Evolutionary conservation across 2,329 filamentous ascomycete genomes (phyloP), one percentile per base, ranked within the genome.

Genomic region (Cladosporium austrohemisphaericum): DNA sequence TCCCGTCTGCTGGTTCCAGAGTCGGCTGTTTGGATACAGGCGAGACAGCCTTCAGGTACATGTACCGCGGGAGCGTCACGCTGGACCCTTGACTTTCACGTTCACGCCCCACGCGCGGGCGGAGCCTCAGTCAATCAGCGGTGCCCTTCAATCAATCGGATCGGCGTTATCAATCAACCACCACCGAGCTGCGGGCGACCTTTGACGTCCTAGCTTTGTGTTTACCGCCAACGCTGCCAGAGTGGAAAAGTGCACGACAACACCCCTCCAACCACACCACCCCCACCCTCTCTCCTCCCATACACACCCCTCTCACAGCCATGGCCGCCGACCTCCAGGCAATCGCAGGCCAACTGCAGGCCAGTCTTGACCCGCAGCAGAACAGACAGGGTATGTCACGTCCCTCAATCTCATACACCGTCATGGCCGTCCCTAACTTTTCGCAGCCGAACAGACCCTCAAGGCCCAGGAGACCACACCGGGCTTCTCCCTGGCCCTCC

Each of bases 361-460:
- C 89, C 62, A 97, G 90, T 62, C 80, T 97, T 63, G 88, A 96
- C 71, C 89, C 89, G 14, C 76, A 80, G 56, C 84, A 92, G 70
- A 89, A 92, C 70, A 91, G 89, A 70, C 86, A 94, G 84, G 92
- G 92, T 92, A 74, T 57, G 74, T 67, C 37, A 29, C 29, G 36
- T 19, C 18, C 1, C 13, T 22, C 20, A 19, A 20, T 9, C 33
- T 18, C 11, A 25, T 36, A 29, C 26, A 35, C 41, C 36, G 31
- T 25, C 49, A 16, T 23, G 33, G 35, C 50, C 35, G 40, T 26
- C n/a, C 19, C 41, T 49, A 47, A 50, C 37, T 32, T 23, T 38
- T 18, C 22, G 60, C 69, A 97, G 90, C 92, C 67, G 90, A 97
- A 75, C 76, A 76, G 60, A 82, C 85, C 51, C 81, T 97, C 60